Evolutionary conservation across 139 green algal genomes (phyloP), one percentile per base, ranked within the genome.

Genomic region (Picocystis salinarum): DNA sequence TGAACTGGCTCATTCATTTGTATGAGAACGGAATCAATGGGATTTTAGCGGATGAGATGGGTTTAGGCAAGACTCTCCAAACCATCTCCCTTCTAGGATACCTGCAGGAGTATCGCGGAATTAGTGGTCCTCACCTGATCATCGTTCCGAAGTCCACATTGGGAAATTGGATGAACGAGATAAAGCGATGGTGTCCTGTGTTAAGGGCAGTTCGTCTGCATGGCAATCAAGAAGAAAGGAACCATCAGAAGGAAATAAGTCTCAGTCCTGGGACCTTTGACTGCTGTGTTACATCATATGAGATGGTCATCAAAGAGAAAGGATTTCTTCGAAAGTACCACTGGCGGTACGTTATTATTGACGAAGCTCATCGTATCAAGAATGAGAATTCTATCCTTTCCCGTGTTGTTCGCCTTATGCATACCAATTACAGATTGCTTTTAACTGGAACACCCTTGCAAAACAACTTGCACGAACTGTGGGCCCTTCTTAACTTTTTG

Each of bases 231-330:
- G 88, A 93, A 50, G 66, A 93, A 48, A 57, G 84, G 36, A 74
- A 78, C 59, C 9, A 7, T 31, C 45, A 41, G 53, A 85, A 87
- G 61, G 62, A 72, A 22, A 39, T 63, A 15, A 28, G 68, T 15
- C 20, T 75, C 39, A 40, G 60, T 17, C 67, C 80, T 9, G 80
- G 82, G 39, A 73, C 70, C 46, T 95, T 93, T 66, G 83, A 99
- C 60, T 81, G 93, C 39, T 68, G 80, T 42, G 75, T 99, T 23
- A 99, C 88, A 18, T 89, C 69, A 0, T 96, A 92, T 60, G 88
- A 96, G 73, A 95, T 96, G 88, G 79, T 93, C 23, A 96, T 97
- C 77, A 96, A 93, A 66, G 88, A 99, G 70, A 93, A 92, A 66
- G 80, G 74, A 50, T 61, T 80, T 53, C 85, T 94, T 62, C 80